phyloP scores from a whole-genome alignment of 352 stramenopile species.

The Phytopythium kandeliae region DNA sequence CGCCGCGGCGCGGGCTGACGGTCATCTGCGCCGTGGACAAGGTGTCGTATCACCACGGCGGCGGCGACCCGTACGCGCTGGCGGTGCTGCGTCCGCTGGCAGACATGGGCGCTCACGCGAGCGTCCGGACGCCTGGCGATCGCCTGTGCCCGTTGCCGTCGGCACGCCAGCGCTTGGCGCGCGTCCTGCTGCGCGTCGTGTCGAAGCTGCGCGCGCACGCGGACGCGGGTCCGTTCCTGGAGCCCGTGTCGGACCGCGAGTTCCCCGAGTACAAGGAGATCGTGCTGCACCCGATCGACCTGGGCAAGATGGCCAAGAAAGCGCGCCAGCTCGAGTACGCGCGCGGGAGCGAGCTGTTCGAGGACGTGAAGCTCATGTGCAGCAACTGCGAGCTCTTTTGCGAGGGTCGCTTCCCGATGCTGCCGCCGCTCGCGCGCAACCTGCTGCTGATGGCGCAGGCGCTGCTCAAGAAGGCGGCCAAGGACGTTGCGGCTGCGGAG shows the following conservation, averaged over 20 bases:
- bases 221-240: slow-evolving; percentile 67
- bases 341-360: slow-evolving; percentile 41
- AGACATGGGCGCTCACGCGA: slow-evolving; percentile 21
- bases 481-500: slow-evolving; percentile 61
- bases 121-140: slow-evolving; percentile 21
- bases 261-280: slow-evolving; percentile 86
- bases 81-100: slow-evolving; percentile 39
- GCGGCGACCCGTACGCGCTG: slow-evolving; percentile 72
- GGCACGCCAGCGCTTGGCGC: slow-evolving; percentile 41
- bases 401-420: slow-evolving; percentile 66
- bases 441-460: slow-evolving; percentile 58
- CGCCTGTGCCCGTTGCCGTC: slow-evolving; percentile 66
- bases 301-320: slow-evolving; percentile 51
- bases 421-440: slow-evolving; percentile 68
- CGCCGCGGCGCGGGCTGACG: slow-evolving; percentile 38
- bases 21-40: slow-evolving; percentile 55
- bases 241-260: slow-evolving; percentile 72
- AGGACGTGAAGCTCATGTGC: slow-evolving; percentile 63
- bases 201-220: slow-evolving; percentile 52
- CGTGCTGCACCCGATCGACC: slow-evolving; percentile 67
- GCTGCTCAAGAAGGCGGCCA: slow-evolving; percentile 61
- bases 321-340: slow-evolving; percentile 54
- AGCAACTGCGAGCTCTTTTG: slow-evolving; percentile 82
- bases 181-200: slow-evolving; percentile 57
- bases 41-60: slow-evolving; percentile 75